phyloP scores from a whole-genome alignment of 176 grass and related monocot species.

The Areca catechu region DNA sequence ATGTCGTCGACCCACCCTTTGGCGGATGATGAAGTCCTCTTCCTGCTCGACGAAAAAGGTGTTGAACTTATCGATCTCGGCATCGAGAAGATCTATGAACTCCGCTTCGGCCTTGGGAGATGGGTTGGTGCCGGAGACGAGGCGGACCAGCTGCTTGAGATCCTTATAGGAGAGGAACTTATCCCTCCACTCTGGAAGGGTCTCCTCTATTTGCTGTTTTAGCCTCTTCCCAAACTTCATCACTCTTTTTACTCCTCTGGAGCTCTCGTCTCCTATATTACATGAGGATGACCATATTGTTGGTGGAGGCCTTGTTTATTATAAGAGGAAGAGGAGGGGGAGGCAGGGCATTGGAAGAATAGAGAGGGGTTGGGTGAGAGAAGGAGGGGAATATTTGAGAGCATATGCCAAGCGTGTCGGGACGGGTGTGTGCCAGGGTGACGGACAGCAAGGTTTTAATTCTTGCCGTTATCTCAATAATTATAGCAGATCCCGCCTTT shows the following conservation, averaged over 20 bases:
- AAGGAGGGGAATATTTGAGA: no score
- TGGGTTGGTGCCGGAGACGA: neutral
- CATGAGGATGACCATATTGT: no score
- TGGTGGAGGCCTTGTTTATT: no score
- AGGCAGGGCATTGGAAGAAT: no score
- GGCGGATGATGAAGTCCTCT: slow-evolving; percentile 76
- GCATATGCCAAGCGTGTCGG: no score
- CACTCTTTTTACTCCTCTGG: neutral
- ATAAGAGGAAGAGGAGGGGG: no score
- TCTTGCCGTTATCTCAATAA: no score
- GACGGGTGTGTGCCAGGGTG: no score
- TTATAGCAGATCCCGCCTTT: no score
- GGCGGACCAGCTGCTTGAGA: slow-evolving; percentile 54
- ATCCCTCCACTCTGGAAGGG: slow-evolving; percentile 75
- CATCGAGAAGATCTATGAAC: slow-evolving; percentile 41
- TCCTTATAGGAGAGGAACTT: slow-evolving; percentile 77
- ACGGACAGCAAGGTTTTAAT: no score
- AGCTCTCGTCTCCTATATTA: no score
- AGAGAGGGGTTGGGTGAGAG: no score
- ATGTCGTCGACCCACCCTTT: slow-evolving; percentile 40
- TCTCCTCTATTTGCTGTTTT: slow-evolving; percentile 62
- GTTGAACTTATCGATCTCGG: slow-evolving; percentile 75
- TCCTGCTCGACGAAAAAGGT: slow-evolving; percentile 80
- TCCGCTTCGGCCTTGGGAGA: slow-evolving; percentile 14
- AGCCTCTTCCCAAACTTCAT: slow-evolving; percentile 92